A percentile compares a stretch with the other conserved stretches of the same genome.
Evolutionary conservation across 371 early-diverging fungal genomes (phyloP).

Genomic region (Encephalitozoon cuniculi): DNA sequence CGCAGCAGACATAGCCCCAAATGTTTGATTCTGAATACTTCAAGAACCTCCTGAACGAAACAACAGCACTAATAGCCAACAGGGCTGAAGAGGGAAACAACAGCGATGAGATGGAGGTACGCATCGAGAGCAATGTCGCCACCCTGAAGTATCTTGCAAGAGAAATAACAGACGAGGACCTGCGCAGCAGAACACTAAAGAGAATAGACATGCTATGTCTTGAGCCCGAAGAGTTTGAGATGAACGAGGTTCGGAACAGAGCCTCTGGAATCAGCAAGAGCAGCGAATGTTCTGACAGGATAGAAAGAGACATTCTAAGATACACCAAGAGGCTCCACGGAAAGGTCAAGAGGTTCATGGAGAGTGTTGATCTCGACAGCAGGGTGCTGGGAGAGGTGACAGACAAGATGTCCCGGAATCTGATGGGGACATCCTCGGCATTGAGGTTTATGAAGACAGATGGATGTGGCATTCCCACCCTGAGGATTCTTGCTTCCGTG

Average conservation of each 20-base stretch:
- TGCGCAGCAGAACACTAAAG: neutral
- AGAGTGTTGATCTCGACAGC: constrained; percentile 12
- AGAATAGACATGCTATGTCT: constrained; percentile 18
- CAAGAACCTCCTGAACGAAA: constrained; percentile 22
- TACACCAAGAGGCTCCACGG: neutral
- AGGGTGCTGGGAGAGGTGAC: constrained; percentile 2
- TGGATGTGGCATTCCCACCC: neutral
- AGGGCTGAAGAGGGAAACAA: neutral
- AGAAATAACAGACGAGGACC: constrained; percentile 18
- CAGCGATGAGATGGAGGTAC: constrained; percentile 8
- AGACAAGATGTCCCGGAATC: constrained; percentile 17
- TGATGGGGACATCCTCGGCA: constrained; percentile 4
- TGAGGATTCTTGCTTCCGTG: neutral
- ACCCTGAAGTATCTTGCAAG: constrained; percentile 10
- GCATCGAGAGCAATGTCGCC: constrained; percentile 24
- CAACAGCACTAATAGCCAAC: constrained; percentile 2
- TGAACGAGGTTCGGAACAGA: neutral
- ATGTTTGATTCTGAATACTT: constrained; percentile 37
- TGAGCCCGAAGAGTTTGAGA: neutral
- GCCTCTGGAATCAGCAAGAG: neutral
- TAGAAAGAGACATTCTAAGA: constrained; percentile 33
- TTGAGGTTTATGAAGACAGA: constrained; percentile 7
- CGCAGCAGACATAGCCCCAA: neutral
- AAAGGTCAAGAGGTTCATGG: constrained; percentile 6
- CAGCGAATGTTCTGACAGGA: neutral